phyloP scores from a whole-genome alignment of 805 yeast species.

The Scheffersomyces spartinae region DNA sequence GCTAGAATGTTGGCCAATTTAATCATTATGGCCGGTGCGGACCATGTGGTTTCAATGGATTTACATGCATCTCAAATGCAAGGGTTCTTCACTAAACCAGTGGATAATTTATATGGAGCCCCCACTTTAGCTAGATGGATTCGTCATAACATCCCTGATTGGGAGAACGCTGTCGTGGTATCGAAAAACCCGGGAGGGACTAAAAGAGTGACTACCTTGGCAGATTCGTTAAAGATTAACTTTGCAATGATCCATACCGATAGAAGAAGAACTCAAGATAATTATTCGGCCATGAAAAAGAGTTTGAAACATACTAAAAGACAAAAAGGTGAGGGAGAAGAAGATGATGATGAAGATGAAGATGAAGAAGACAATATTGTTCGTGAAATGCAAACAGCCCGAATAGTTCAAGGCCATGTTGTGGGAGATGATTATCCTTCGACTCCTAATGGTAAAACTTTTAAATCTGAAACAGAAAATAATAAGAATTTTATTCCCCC shows the following conservation, averaged over 20 bases:
- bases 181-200: constrained; percentile 99
- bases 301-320: constrained; percentile 27
- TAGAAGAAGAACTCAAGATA: constrained; percentile 79
- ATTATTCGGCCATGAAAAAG: constrained; percentile 20
- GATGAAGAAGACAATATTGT: constrained; percentile 58
- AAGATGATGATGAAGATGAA: constrained; percentile 38
- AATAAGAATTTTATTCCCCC: constrained; percentile 6
- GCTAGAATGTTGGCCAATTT: constrained; percentile 96
- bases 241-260: constrained; percentile 99
- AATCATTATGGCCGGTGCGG: constrained; percentile 97
- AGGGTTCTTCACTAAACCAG: constrained; percentile 95
- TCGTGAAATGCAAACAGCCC: constrained; percentile 84
- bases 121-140: constrained; percentile 97
- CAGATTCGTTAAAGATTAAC: constrained; percentile 91
- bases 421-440: constrained; percentile 68
- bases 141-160: constrained; percentile 76
- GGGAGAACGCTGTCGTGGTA: constrained; percentile 84
- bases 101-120: constrained; percentile 91
- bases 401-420: constrained; percentile 94
- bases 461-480: constrained; percentile 3
- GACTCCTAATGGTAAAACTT: constrained; percentile 8
- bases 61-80: constrained; percentile 97
- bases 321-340: constrained; percentile 30
- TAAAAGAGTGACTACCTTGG: constrained; percentile 92
- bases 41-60: constrained; percentile 97